These are phyloP conservation scores for Polytrichum formosum DNA, from an alignment of 225 moss, liverwort and hornwort species.

Conservation along the genomic window DNA sequence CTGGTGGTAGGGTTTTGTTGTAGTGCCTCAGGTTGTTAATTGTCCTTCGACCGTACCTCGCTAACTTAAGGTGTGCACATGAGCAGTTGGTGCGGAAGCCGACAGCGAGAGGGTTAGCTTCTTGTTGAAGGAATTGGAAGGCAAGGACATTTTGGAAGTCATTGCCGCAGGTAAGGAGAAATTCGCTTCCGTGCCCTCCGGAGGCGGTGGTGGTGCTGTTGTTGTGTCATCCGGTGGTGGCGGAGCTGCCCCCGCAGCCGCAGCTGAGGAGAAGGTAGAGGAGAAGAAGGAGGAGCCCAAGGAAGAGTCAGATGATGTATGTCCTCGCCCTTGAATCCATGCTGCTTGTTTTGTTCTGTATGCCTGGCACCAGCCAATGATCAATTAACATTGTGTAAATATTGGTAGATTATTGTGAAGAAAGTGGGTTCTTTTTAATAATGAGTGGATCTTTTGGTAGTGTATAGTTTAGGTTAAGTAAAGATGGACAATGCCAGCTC, in stretches of 20 bases:
- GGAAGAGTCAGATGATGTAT: slow-evolving; percentile 83
- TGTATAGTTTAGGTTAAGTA: neutral
- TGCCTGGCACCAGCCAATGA: neutral
- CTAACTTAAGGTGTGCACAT: neutral
- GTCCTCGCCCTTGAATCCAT: neutral
- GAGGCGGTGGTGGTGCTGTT: slow-evolving; percentile 53
- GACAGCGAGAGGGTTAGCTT: slow-evolving; percentile 54
- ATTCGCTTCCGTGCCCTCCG: slow-evolving; percentile 73
- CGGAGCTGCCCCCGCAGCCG: slow-evolving; percentile 37
- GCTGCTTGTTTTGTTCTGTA: neutral
- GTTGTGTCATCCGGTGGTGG: slow-evolving; percentile 46
- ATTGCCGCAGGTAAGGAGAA: slow-evolving; percentile 77
- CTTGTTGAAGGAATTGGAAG: slow-evolving; percentile 56
- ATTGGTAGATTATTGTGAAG: neutral
- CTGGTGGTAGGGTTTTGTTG: neutral
- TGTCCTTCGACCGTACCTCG: no score
- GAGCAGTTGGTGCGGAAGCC: slow-evolving; percentile 78
- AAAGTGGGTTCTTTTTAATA: neutral
- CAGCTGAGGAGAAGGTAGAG: slow-evolving; percentile 49
- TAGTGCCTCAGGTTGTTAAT: neutral
- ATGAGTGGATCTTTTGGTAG: no score
- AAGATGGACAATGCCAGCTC: neutral
- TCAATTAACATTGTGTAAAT: neutral
- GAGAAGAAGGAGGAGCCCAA: slow-evolving; percentile 59
- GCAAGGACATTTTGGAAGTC: slow-evolving; percentile 75